Evolutionary conservation across 345 rosid species (phyloP).

Genomic region (Turnera subulata): DNA sequence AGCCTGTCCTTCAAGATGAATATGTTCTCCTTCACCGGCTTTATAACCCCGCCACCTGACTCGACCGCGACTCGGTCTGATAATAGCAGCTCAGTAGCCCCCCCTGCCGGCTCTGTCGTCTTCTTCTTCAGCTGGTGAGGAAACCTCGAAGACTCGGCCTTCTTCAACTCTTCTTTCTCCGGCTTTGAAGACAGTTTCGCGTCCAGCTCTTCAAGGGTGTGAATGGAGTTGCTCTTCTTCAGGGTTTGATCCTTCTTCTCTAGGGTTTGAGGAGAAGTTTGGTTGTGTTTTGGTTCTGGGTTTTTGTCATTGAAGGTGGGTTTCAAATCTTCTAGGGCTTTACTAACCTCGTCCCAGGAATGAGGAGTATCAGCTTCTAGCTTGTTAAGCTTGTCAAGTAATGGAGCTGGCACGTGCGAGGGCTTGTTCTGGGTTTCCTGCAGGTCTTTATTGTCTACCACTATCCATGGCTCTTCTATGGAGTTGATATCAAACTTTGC

Average conservation of each 20-base stretch:
- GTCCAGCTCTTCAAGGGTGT: constrained; percentile 80
- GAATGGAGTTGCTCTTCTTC: constrained; percentile 59
- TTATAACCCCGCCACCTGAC: constrained; percentile 19
- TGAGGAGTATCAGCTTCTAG: constrained; percentile 60
- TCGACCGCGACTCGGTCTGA: constrained; percentile 19
- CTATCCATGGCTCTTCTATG: constrained; percentile 82
- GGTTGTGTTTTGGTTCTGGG: neutral
- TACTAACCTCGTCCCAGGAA: constrained; percentile 93
- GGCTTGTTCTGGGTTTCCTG: constrained; percentile 38
- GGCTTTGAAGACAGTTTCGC: constrained; percentile 39
- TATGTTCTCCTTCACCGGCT: constrained; percentile 64
- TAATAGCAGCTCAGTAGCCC: no score
- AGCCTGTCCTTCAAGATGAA: constrained; percentile 55
- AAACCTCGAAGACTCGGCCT: neutral
- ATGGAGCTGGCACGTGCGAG: constrained; percentile 30
- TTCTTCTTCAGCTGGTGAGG: constrained; percentile 4
- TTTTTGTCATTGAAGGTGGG: constrained; percentile 14
- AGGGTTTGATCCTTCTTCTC: constrained; percentile 25
- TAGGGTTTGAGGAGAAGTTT: neutral
- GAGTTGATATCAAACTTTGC: constrained; percentile 76
- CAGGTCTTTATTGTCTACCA: constrained; percentile 14
- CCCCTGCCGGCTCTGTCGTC: neutral
- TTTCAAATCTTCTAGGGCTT: constrained; percentile 66
- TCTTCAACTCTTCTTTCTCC: constrained; percentile 17
- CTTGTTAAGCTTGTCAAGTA: constrained; percentile 54